Conservation (phyloP, 2,329 filamentous ascomycete species). For the Nannizzia gypsea region DNA sequence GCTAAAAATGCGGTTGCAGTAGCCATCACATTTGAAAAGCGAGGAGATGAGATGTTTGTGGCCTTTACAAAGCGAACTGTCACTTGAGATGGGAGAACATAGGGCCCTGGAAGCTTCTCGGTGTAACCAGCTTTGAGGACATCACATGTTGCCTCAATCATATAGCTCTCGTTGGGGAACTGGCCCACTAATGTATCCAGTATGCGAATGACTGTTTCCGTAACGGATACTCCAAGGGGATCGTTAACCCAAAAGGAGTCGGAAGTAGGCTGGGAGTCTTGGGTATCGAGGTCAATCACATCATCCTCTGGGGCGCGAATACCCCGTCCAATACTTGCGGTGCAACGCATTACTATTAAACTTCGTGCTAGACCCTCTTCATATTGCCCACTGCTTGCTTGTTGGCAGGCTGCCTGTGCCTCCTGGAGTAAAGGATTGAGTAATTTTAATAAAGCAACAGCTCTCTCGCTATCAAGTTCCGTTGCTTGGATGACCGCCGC, state of each 20-base stretch:
- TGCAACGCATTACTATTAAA: conserved; percentile 28
- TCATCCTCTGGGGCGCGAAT: conserved; percentile 28
- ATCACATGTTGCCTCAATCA: conserved; percentile 36
- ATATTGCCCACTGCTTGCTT: conserved; percentile 21
- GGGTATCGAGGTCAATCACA: conserved; percentile 24
- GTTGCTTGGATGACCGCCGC: conserved; percentile 34
- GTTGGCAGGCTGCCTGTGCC: conserved; percentile 24
- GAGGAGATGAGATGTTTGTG: conserved; percentile 22
- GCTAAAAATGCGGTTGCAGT: conserved; percentile 37
- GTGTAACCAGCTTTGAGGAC: conserved; percentile 37
- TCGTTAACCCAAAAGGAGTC: conserved; percentile 28
- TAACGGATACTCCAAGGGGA: conserved; percentile 22
- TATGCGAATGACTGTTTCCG: conserved; percentile 30
- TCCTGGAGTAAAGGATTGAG: conserved; percentile 28
- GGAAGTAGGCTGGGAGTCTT: conserved; percentile 20
- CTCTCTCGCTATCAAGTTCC: conserved; percentile 29
- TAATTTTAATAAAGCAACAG: conserved; percentile 28
- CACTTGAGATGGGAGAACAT: conserved; percentile 32
- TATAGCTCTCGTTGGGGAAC: conserved; percentile 30
- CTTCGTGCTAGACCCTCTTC: conserved; percentile 27
- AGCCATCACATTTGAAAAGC: conserved; percentile 29
- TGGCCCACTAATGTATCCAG: conserved; percentile 30
- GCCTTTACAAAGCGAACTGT: conserved; percentile 33
- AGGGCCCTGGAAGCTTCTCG: conserved; percentile 30
- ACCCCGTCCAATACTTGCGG: conserved; percentile 33